These are phyloP conservation scores for Alliaria petiolata DNA, from an alignment of 345 rosid genomes.

Conservation along the genomic window DNA sequence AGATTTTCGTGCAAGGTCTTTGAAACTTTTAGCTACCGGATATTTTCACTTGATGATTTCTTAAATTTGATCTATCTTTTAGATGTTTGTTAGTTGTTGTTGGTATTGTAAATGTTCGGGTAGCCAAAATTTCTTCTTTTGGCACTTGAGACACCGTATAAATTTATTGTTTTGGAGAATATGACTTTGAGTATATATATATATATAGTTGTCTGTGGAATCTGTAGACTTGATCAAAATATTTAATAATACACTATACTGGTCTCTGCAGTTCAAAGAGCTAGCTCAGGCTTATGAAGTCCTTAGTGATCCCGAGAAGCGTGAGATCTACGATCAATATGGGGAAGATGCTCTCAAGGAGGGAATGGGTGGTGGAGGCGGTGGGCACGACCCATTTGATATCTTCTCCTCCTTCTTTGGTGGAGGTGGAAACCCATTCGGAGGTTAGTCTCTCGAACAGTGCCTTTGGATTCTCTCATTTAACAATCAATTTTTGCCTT, in stretches of 20 bases:
- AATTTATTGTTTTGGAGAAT: neutral
- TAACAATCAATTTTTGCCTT: neutral
- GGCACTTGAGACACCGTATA: neutral
- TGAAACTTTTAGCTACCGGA: neutral
- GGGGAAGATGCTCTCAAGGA: constrained; percentile 98
- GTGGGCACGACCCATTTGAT: constrained; percentile 73
- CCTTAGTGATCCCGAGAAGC: constrained; percentile 84
- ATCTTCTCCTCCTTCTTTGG: constrained; percentile 78
- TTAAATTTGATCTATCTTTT: neutral
- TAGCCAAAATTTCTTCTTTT: neutral
- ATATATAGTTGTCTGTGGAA: neutral
- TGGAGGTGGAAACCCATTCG: constrained; percentile 46
- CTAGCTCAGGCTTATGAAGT: constrained; percentile 89
- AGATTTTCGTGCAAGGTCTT: neutral
- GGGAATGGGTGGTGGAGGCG: constrained; percentile 75
- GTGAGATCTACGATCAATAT: constrained; percentile 79
- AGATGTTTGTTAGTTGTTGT: neutral
- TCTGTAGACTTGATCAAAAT: neutral
- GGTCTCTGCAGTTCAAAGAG: constrained; percentile 74
- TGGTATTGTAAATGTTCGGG: neutral
- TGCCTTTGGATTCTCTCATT: neutral
- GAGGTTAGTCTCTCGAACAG: constrained; percentile 29
- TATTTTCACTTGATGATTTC: neutral
- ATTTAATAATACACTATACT: neutral
- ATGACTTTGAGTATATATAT: neutral